A percentile compares a stretch with the other conserved stretches of the same genome.
These are phyloP conservation scores for Boletus huronensis DNA, from an alignment of 768 basidiomycete species.

Conservation along the genomic window DNA sequence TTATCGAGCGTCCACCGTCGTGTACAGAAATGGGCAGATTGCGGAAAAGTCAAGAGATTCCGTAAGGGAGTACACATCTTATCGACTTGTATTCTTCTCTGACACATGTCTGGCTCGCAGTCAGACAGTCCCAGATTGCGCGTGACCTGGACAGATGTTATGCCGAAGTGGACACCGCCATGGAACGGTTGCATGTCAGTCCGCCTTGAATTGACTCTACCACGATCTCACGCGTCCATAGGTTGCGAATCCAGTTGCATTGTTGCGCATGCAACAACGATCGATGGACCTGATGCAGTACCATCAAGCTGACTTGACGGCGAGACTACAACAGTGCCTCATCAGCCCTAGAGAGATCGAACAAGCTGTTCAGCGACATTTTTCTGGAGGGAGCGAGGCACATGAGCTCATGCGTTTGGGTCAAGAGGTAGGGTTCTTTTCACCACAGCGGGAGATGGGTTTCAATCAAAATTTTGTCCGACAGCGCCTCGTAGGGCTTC, in stretches of 20 bases:
- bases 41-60: conserved; percentile 37
- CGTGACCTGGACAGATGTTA: conserved; percentile 44
- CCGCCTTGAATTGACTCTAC: not conserved
- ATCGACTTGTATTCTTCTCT: not conserved
- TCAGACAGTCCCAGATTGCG: conserved; percentile 44
- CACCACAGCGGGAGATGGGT: not conserved
- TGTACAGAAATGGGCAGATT: conserved; percentile 38
- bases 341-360: conserved; percentile 37
- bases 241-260: conserved; percentile 21
- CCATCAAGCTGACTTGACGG: conserved; percentile 34
- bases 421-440: conserved; percentile 39
- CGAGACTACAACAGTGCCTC: conserved; percentile 40
- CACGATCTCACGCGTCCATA: conserved; percentile 5
- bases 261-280: conserved; percentile 30
- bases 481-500: conserved; percentile 26
- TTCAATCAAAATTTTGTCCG: not conserved
- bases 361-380: conserved; percentile 38
- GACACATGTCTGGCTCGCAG: conserved; percentile 25
- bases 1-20: conserved; percentile 39
- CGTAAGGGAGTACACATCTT: conserved; percentile 28
- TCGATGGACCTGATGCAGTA: conserved; percentile 25
- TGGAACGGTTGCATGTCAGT: conserved; percentile 43
- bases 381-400: conserved; percentile 40
- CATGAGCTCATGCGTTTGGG: conserved; percentile 50
- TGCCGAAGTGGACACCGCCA: conserved; percentile 39